Base-by-base conservation (phyloP, 164 flowering plant species). In the Macadamia tetraphylla region DNA sequence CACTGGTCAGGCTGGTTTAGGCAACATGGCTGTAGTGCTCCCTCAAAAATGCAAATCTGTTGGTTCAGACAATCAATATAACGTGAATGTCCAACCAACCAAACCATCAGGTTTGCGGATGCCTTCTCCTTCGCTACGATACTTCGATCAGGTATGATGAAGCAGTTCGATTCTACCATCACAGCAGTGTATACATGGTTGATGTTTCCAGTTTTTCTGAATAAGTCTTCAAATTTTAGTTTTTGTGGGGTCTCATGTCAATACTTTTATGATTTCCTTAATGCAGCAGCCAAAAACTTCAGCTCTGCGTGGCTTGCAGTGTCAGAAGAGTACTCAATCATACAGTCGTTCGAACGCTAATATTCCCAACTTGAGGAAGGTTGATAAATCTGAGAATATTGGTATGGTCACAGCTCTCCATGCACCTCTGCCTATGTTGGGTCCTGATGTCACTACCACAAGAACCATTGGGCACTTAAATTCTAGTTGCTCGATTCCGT, bases 101-200 rank as follows among this genome's bases (percentile, higher is more conserved):
- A 89, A 86, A 77, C 94, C 95, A 73, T 85, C 97, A 64, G 92
- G 92, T 56, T 76, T 94, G 57, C 57, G 57, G 57, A 53, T 53
- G 57, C 57, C 57, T 53, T 11, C 57, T 2, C 57, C 57, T 12
- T 53, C 57, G 15, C 57, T 53, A 17, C n/a, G 57, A 53, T 53
- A 14, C 57, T 53, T 53, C 14, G 71, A 71, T 72, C 88, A 82
- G 95, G 98, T 91, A 84, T 58, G 52, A 14, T 53, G 9, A 40
- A 30, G 13, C 6, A 44, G 30, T 58, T 69, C 15, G 15, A 53
- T 29, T 60, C 18, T 31, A 8, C 7, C 10, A 40, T 60, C 29
- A 43, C 12, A 9, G 7, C 31, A 52, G 0, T 52, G 40, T 42
- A n/a, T 14, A 44, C 13, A 43, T 68, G 6, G 43, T 15, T 11